Conservation (phyloP, 768 basidiomycete genomes). For the Serendipita vermifera region DNA sequence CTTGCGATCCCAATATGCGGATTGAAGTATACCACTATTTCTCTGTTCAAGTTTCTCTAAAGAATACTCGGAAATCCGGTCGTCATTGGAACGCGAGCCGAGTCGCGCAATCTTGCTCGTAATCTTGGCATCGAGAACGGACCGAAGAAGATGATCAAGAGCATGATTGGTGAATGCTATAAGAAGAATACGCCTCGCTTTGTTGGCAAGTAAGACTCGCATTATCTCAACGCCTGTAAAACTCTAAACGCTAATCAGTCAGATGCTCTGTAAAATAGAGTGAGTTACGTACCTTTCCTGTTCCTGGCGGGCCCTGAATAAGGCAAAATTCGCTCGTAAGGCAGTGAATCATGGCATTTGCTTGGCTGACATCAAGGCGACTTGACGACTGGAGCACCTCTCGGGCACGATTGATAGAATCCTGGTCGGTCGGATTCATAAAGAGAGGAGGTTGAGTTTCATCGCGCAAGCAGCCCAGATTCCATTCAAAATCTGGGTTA, state of each 20-base stretch:
- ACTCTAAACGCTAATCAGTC: slow-evolving; percentile 28
- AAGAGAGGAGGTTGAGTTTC: too few species aligned
- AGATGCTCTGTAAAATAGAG: not conserved
- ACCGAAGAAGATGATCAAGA: slow-evolving; percentile 55
- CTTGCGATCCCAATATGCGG: slow-evolving; percentile 32
- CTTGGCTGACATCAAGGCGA: slow-evolving; percentile 56
- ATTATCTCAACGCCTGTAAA: slow-evolving; percentile 59
- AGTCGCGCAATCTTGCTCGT: slow-evolving; percentile 53
- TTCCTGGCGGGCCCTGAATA: slow-evolving; percentile 73
- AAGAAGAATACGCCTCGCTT: slow-evolving; percentile 40
- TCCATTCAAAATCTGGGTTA: slow-evolving; percentile 42
- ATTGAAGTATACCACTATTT: slow-evolving; percentile 26
- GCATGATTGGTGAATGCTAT: slow-evolving; percentile 71
- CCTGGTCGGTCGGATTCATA: slow-evolving; percentile 31
- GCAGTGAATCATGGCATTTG: slow-evolving; percentile 50
- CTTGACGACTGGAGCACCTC: slow-evolving; percentile 34
- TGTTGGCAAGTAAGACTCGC: slow-evolving; percentile 43
- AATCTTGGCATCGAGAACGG: slow-evolving; percentile 51
- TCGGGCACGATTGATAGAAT: slow-evolving; percentile 36
- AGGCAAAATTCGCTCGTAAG: slow-evolving; percentile 47
- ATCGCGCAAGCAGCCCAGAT: slow-evolving; percentile 33
- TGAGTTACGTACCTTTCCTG: slow-evolving; percentile 49
- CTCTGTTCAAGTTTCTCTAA: slow-evolving; percentile 43
- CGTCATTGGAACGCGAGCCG: slow-evolving; percentile 50
- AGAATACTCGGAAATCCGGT: slow-evolving; percentile 45